phyloP scores from a whole-genome alignment of 2,329 filamentous ascomycete genomes.

The Hawksworthiomyces lignivorus region DNA sequence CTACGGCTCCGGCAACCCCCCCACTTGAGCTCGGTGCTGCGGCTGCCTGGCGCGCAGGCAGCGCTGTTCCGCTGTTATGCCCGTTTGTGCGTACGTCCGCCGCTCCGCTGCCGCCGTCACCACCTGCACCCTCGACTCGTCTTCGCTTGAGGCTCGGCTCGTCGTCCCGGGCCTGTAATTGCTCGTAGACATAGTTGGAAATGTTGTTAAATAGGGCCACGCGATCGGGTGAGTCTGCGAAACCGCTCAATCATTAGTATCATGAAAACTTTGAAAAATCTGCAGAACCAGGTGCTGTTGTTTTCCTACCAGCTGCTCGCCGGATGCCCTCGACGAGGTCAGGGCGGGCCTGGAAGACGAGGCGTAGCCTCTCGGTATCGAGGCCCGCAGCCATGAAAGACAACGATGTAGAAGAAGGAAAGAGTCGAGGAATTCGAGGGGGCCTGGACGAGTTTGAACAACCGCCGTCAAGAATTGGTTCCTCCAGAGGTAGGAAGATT shows the following conservation, averaged over 20 bases:
- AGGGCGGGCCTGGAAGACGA: constrained; percentile 47
- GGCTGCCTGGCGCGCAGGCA: constrained; percentile 7
- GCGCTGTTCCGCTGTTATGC: constrained; percentile 16
- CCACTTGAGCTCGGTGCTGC: constrained; percentile 5
- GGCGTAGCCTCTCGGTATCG: constrained; percentile 40
- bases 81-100: constrained; percentile 13
- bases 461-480: too few species aligned
- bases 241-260: too few species aligned
- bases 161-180: constrained; percentile 24
- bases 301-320: constrained; percentile 46
- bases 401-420: too few species aligned
- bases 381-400: constrained; percentile 28
- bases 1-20: constrained; percentile 17
- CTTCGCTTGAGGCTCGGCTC: constrained; percentile 42
- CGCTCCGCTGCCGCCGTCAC: constrained; percentile 17
- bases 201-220: constrained; percentile 51
- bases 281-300: constrained; percentile 13
- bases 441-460: too few species aligned
- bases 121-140: constrained; percentile 43
- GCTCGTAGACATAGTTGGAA: constrained; percentile 40
- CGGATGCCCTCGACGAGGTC: constrained; percentile 49
- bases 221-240: constrained; percentile 40
- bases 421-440: too few species aligned
- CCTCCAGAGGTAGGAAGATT: too few species aligned
- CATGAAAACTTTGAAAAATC: not conserved